Evolutionary conservation across 1,284 basidiomycete genomes (phyloP).

Genomic region (Malassezia pachydermatis): DNA sequence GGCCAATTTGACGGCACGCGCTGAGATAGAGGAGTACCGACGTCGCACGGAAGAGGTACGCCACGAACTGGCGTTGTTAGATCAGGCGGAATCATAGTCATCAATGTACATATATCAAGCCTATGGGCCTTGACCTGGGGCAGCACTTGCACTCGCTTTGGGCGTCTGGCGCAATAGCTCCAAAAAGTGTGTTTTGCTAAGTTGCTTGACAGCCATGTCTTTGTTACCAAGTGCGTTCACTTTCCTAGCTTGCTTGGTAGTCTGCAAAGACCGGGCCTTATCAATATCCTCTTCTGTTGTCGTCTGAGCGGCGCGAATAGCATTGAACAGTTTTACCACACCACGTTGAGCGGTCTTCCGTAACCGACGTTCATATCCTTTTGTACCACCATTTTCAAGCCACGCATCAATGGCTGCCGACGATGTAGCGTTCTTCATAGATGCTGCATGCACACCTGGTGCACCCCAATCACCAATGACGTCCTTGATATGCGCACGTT

Average conservation of each 20-base stretch:
- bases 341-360: constrained; percentile 45
- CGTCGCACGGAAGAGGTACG: constrained; percentile 31
- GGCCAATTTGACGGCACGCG: constrained; percentile 73
- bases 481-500: constrained; percentile 38
- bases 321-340: constrained; percentile 48
- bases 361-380: constrained; percentile 37
- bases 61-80: constrained; percentile 11
- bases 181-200: constrained; percentile 45
- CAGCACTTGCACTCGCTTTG: background rate
- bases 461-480: constrained; percentile 46
- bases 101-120: constrained; percentile 10
- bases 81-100: constrained; percentile 4
- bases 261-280: constrained; percentile 21
- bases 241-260: constrained; percentile 22
- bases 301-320: constrained; percentile 42
- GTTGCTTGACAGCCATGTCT: constrained; percentile 27
- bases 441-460: constrained; percentile 28
- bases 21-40: constrained; percentile 54
- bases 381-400: constrained; percentile 29
- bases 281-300: constrained; percentile 36
- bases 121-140: background rate
- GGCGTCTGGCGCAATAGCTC: constrained; percentile 24
- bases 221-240: constrained; percentile 21
- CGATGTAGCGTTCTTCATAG: constrained; percentile 6
- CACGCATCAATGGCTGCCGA: constrained; percentile 16